Conservation (phyloP, 73 alveolate genomes). For the Paramecium sexaurelia region DNA sequence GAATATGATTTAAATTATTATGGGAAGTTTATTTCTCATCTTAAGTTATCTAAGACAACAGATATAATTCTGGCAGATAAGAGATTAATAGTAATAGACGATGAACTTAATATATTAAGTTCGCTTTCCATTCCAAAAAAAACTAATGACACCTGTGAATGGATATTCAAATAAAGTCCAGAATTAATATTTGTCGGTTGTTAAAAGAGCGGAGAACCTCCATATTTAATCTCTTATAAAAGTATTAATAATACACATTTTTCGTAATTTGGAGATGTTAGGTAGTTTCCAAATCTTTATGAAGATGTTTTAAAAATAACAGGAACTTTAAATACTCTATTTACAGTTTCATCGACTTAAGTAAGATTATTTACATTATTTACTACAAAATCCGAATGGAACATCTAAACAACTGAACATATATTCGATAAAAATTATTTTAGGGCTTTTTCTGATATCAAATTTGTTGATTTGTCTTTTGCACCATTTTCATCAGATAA, state of each 20-base stretch:
- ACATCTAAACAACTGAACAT: not conserved
- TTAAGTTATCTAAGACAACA: not conserved
- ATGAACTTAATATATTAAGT: not conserved
- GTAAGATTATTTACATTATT: not conserved
- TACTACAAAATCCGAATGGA: not conserved
- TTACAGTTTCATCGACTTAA: not conserved
- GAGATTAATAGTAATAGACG: not conserved
- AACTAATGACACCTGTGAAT: not conserved
- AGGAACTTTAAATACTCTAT: not conserved
- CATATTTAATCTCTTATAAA: not conserved
- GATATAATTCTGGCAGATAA: not conserved
- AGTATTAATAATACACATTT: not conserved
- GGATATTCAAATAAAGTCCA: not conserved
- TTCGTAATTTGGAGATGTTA: not conserved
- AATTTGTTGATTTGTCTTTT: not conserved
- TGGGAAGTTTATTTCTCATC: not conserved
- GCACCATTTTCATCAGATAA: not conserved
- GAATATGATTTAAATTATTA: not conserved
- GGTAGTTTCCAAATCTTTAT: not conserved
- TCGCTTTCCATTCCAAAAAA: not conserved
- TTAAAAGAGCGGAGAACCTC: not conserved
- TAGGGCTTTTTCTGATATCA: not conserved
- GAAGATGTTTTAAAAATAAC: not conserved
- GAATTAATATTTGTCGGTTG: not conserved
- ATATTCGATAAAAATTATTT: not conserved